phyloP scores from a whole-genome alignment of 2,329 filamentous ascomycete genomes.

The Laburnicola sp. region DNA sequence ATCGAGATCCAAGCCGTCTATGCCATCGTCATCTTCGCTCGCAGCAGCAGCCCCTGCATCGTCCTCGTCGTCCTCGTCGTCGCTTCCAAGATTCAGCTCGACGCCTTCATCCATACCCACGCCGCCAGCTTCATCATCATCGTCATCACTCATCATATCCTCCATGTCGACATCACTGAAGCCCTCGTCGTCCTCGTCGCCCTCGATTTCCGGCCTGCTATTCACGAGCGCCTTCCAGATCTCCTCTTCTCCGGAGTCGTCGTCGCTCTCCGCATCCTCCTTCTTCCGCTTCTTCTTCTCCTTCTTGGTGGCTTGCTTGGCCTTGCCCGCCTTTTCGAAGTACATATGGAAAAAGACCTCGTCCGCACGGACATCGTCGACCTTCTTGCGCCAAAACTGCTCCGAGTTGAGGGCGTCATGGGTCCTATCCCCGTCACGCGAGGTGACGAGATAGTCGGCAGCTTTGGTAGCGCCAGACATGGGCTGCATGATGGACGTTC shows the following conservation, averaged over 20 bases:
- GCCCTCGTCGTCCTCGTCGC: slow-evolving; percentile 61
- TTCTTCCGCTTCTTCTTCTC: slow-evolving; percentile 54
- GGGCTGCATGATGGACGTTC: slow-evolving; percentile 95
- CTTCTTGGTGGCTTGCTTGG: slow-evolving; percentile 60
- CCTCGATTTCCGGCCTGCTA: slow-evolving; percentile 76
- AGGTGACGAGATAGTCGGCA: slow-evolving; percentile 63
- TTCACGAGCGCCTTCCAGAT: slow-evolving; percentile 91
- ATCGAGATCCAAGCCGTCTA: slow-evolving; percentile 50
- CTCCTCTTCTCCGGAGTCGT: slow-evolving; percentile 71
- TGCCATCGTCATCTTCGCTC: slow-evolving; percentile 39
- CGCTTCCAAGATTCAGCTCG: slow-evolving; percentile 52
- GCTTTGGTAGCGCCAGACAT: slow-evolving; percentile 66
- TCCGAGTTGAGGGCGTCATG: slow-evolving; percentile 78
- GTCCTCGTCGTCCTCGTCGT: slow-evolving; percentile 46
- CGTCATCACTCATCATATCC: slow-evolving; percentile 49
- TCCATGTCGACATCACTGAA: slow-evolving; percentile 58
- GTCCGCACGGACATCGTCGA: slow-evolving; percentile 83
- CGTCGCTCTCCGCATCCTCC: slow-evolving; percentile 46
- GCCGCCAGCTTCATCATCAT: slow-evolving; percentile 53
- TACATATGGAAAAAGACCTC: slow-evolving; percentile 99
- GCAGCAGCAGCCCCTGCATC: slow-evolving; percentile 46
- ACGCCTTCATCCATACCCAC: slow-evolving; percentile 46
- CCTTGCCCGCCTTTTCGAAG: slow-evolving; percentile 70
- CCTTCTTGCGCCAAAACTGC: slow-evolving; percentile 87
- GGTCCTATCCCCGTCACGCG: slow-evolving; percentile 61